These are phyloP conservation scores for Alternaria novae-zelandiae DNA, from an alignment of 2,329 filamentous ascomycete species.

Conservation along the genomic window DNA sequence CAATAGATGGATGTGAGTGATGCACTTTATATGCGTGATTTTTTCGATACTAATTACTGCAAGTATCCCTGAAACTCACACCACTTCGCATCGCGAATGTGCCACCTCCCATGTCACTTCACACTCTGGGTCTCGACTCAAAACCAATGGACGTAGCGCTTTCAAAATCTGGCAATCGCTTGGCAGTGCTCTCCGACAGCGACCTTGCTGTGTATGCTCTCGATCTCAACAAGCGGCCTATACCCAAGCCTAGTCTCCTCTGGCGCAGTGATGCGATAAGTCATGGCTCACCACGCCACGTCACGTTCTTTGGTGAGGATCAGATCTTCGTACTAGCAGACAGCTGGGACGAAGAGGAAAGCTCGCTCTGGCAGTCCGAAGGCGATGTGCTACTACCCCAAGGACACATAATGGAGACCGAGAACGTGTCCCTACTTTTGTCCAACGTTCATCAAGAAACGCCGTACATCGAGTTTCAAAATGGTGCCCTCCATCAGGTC, in stretches of 20 bases:
- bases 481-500: slow-evolving; percentile 30
- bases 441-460: slow-evolving; percentile 28
- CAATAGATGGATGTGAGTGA: slow-evolving; percentile 76
- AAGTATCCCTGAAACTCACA: slow-evolving; percentile 76
- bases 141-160: slow-evolving; percentile 78
- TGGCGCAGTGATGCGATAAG: slow-evolving; percentile 40
- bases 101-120: slow-evolving; percentile 90
- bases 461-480: slow-evolving; percentile 32
- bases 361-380: slow-evolving; percentile 36
- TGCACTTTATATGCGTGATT: neutral
- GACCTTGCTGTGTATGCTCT: slow-evolving; percentile 75
- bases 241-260: slow-evolving; percentile 53
- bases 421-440: slow-evolving; percentile 29
- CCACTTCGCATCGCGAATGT: slow-evolving; percentile 83
- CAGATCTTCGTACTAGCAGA: slow-evolving; percentile 46
- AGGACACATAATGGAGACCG: slow-evolving; percentile 34
- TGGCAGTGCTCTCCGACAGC: slow-evolving; percentile 74
- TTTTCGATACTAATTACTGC: slow-evolving; percentile 21
- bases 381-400: slow-evolving; percentile 23
- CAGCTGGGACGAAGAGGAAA: slow-evolving; percentile 39
- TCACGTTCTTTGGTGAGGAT: slow-evolving; percentile 54
- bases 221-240: slow-evolving; percentile 64
- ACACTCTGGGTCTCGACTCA: slow-evolving; percentile 69
- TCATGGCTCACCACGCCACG: slow-evolving; percentile 50
- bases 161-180: slow-evolving; percentile 49